Base-by-base conservation (phyloP, 352 stramenopile species). In the Globisporangium acanthophoron region DNA sequence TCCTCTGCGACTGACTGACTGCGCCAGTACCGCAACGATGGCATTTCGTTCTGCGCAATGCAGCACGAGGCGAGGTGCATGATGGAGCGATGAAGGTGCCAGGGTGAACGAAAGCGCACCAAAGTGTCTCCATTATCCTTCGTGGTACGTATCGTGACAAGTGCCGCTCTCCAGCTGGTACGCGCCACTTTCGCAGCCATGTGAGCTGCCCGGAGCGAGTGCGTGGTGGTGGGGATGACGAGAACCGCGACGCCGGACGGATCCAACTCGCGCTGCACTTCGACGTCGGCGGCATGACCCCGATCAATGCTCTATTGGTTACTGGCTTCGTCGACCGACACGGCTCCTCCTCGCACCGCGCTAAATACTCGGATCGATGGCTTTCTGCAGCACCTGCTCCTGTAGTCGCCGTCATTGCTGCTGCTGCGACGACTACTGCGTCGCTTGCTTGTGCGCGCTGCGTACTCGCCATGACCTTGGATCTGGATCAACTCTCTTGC, bases 331-430 rank as follows among this genome's bases (percentile, higher is more conserved):
- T 40, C 44, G 54, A 53, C 44, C 54, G 31, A 53, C 44, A 31
- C 20, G 24, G 7, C 9, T 47, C 41, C 20, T 40, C 37, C n/a
- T 40, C 62, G 52, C 41, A 29, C 49, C 47, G 53, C 61, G 65
- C 29, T 64, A 62, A 62, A 56, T 62, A 56, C 56, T 56, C 48
- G 29, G 54, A 59, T n/a, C 54, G 40, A 31, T n/a, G 54, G 44
- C n/a, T 18, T 7, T 47, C 40, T 5, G 37, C 37, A 18, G 13
- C 37, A 18, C 12, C 13, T 43, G 37, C 11, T 5, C 37, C 12
- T 13, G 37, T 18, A 18, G 37, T 12, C 12, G 13, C 3, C 13
- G 37, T 18, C 12, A 12, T 43, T 18, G 33, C 33, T 39, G 33
- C 33, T 39, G 33, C 8, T 39, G 33, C 8, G 31, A 9, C 33